phyloP scores from a whole-genome alignment of 345 rosid genomes.

The Arabidopsis thaliana region TAIR10.1 NC_003071.7:3046501-3047000 shows the following conservation, averaged over 20 bases:
- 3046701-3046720: background rate
- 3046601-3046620: constrained; percentile 35
- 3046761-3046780: background rate
- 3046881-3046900: no score
- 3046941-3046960: no score
- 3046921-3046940: no score
- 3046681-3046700: background rate
- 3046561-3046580: constrained; percentile 92
- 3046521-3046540: constrained; percentile 79
- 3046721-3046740: background rate
- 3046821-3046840: no score
- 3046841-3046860: no score
- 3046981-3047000: no score
- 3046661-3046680: background rate
- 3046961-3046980: no score
- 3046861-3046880: no score
- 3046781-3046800: background rate
- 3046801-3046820: no score
- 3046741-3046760: background rate
- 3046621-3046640: constrained; percentile 2
- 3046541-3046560: constrained; percentile 88
- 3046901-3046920: no score
- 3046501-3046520: constrained; percentile 92
- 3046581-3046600: constrained; percentile 85
- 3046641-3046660: constrained; percentile 6